phyloP scores from a whole-genome alignment of 352 stramenopile genomes.

The Pythium apleroticum region DNA sequence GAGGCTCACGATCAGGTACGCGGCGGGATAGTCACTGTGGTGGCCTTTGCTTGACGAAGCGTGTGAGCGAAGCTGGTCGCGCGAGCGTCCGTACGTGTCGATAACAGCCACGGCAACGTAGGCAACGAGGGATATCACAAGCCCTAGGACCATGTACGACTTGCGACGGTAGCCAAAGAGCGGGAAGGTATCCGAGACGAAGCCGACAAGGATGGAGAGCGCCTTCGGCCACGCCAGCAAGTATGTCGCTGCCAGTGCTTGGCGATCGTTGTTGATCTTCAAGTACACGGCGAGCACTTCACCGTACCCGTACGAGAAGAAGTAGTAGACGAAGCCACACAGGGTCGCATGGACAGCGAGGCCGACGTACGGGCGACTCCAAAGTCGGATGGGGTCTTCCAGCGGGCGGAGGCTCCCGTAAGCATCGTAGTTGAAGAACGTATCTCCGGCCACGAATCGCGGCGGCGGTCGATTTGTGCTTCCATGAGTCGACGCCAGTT shows the following conservation, averaged over 20 bases:
- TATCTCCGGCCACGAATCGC: slow-evolving; percentile 29
- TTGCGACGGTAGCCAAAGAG: slow-evolving; percentile 68
- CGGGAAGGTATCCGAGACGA: slow-evolving; percentile 60
- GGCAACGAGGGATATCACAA: too few species aligned
- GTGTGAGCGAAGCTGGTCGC: too few species aligned
- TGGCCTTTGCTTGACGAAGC: too few species aligned
- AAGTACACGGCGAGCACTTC: slow-evolving; percentile 20
- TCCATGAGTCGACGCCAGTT: too few species aligned
- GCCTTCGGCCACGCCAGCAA: slow-evolving; percentile 48
- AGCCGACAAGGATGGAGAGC: slow-evolving; percentile 71
- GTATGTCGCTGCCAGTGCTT: slow-evolving; percentile 23
- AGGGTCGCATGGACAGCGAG: slow-evolving; percentile 16
- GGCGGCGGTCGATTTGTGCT: too few species aligned
- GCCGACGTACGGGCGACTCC: slow-evolving; percentile 12
- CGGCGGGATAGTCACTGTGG: slow-evolving; percentile 1
- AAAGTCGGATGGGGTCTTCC: too few species aligned
- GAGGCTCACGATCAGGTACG: slow-evolving; percentile 21
- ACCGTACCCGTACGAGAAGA: slow-evolving; percentile 23
- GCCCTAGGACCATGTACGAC: slow-evolving; percentile 75
- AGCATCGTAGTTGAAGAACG: slow-evolving; percentile 46
- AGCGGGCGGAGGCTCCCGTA: slow-evolving; percentile 41
- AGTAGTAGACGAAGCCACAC: slow-evolving; percentile 20
- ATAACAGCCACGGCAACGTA: too few species aligned
- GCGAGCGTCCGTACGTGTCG: too few species aligned
- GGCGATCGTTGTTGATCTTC: slow-evolving; percentile 5